Conservation (phyloP, 2,329 filamentous ascomycete species). For the Lasiodiplodia gonubiensis region DNA sequence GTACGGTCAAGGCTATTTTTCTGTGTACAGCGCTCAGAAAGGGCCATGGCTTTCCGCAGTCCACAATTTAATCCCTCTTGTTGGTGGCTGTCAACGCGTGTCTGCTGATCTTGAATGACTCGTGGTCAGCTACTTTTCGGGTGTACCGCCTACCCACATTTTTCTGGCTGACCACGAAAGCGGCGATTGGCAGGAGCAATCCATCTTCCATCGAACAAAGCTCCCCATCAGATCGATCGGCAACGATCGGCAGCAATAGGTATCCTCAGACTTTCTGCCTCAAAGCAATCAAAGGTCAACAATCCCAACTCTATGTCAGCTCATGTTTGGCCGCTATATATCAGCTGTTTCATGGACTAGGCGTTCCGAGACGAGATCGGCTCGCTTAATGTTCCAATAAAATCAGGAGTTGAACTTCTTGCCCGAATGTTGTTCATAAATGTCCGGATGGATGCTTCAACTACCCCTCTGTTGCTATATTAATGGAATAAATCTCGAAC, state of each 20-base stretch:
- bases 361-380: neutral
- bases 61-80: neutral
- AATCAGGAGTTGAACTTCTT: no score
- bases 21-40: neutral
- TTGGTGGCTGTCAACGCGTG: neutral
- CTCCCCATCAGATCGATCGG: neutral
- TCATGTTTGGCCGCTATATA: neutral
- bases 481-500: neutral
- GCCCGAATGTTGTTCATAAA: no score
- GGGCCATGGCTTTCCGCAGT: neutral
- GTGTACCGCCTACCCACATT: neutral
- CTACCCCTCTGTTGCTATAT: no score
- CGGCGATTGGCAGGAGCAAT: neutral
- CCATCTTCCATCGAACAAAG: neutral
- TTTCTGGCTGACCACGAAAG: neutral
- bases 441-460: no score
- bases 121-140: neutral
- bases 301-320: neutral
- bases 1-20: neutral
- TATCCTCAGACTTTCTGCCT: neutral
- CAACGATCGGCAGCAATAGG: neutral
- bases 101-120: neutral
- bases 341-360: neutral
- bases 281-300: neutral
- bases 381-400: no score